phyloP scores from a whole-genome alignment of 2,329 filamentous ascomycete genomes.

The Aquanectria penicillioides region DNA sequence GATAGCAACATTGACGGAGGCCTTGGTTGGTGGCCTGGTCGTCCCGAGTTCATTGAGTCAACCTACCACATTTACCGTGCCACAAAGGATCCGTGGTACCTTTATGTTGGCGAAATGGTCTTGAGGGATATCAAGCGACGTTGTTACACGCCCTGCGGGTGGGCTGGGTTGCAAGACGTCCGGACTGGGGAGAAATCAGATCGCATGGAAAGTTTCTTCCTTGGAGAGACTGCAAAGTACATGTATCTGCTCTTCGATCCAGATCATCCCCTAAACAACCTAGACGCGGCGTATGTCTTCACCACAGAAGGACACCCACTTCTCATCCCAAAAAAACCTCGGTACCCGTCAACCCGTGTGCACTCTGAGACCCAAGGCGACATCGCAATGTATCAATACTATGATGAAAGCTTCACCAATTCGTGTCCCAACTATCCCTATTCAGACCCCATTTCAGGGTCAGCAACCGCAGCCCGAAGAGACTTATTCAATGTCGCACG shows the following conservation, averaged over 20 bases:
- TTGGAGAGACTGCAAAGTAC: constrained; percentile 97
- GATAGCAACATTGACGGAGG: constrained; percentile 87
- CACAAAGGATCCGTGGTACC: constrained; percentile 94
- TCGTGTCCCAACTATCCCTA: constrained; percentile 73
- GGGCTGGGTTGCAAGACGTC: constrained; percentile 89
- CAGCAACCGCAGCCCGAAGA: constrained; percentile 78
- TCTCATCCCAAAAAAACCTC: constrained; percentile 71
- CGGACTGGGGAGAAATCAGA: constrained; percentile 86
- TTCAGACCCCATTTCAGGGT: constrained; percentile 75
- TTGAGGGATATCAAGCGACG: constrained; percentile 86
- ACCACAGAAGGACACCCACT: constrained; percentile 96
- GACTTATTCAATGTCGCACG: constrained; percentile 92
- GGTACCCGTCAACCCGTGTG: constrained; percentile 16
- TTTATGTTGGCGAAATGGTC: constrained; percentile 96
- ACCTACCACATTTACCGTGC: constrained; percentile 96
- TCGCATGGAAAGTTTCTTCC: constrained; percentile 98
- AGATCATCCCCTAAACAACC: constrained; percentile 84
- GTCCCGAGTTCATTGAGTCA: constrained; percentile 96
- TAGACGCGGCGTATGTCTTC: constrained; percentile 91
- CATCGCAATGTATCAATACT: constrained; percentile 47
- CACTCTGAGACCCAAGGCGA: constrained; percentile 23
- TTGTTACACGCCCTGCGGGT: constrained; percentile 92
- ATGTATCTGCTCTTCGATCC: constrained; percentile 90
- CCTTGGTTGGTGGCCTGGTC: constrained; percentile 92
- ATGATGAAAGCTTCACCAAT: constrained; percentile 60